phyloP scores from a whole-genome alignment of 768 basidiomycete genomes.

The Lentinula sp. region DNA sequence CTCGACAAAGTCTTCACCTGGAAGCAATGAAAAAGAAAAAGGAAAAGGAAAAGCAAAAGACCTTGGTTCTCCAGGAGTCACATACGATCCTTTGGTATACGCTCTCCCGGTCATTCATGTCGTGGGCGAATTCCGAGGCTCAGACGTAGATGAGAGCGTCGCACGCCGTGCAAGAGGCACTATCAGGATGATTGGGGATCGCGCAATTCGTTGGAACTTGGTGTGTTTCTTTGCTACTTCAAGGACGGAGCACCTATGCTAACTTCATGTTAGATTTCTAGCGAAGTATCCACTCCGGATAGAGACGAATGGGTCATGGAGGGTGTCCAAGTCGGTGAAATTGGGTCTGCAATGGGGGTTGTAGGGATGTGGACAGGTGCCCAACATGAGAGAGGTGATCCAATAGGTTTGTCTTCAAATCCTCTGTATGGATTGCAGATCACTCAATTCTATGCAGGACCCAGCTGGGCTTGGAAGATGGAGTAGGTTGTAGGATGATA shows the following conservation, averaged over 20 bases:
- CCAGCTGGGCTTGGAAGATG: constrained; percentile 6
- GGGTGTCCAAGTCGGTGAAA: constrained; percentile 49
- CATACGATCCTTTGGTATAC: constrained; percentile 18
- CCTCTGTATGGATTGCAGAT: neutral
- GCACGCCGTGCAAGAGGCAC: constrained; percentile 32
- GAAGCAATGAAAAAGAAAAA: neutral
- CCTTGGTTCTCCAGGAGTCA: neutral
- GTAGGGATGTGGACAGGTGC: constrained; percentile 29
- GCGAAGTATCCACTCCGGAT: constrained; percentile 14
- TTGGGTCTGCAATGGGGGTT: constrained; percentile 46
- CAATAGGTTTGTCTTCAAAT: neutral
- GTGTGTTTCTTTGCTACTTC: constrained; percentile 21
- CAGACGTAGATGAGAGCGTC: constrained; percentile 23
- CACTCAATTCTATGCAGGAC: neutral
- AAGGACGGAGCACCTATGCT: neutral
- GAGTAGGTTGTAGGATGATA: neutral
- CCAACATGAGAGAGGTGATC: constrained; percentile 2
- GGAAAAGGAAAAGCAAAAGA: neutral
- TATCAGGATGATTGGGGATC: constrained; percentile 43
- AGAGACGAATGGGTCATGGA: constrained; percentile 45
- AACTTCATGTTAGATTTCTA: constrained; percentile 21
- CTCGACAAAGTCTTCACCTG: constrained; percentile 12
- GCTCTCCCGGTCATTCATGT: constrained; percentile 47
- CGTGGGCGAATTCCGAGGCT: constrained; percentile 36
- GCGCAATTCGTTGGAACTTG: constrained; percentile 46